A percentile compares a stretch with the other conserved stretches of the same genome.
phyloP scores from a whole-genome alignment of 352 stramenopile species.

The Phytophthora kernoviae region DNA sequence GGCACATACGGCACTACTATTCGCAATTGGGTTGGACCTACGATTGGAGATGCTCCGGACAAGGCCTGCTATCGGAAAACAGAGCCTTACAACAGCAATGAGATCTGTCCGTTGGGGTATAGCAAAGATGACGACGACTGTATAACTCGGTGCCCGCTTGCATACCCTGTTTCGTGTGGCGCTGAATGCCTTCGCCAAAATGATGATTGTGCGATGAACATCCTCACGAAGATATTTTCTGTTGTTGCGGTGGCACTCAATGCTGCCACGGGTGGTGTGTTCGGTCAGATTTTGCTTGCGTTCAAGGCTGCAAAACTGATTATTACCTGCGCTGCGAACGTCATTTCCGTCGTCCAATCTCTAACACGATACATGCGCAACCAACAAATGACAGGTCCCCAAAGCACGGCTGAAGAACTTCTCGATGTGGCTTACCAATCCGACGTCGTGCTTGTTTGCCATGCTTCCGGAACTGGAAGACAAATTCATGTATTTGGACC shows the following conservation, averaged over 20 bases:
- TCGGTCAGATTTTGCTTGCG: slow-evolving; percentile 15
- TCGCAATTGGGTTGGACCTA: slow-evolving; percentile 24
- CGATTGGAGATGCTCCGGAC: slow-evolving; percentile 12
- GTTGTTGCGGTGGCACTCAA: slow-evolving; percentile 40
- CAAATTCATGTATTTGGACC: slow-evolving; percentile 40
- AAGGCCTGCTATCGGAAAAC: slow-evolving; percentile 22
- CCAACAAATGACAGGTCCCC: slow-evolving; percentile 7
- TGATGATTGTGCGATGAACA: slow-evolving; percentile 38
- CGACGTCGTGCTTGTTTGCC: slow-evolving; percentile 29
- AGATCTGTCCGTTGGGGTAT: slow-evolving; percentile 11
- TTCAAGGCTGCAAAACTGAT: slow-evolving; percentile 13
- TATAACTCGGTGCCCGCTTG: slow-evolving; percentile 37
- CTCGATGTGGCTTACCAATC: slow-evolving; percentile 16
- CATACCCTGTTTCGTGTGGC: slow-evolving; percentile 52
- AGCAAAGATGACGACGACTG: slow-evolving; percentile 14
- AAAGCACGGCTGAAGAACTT: slow-evolving; percentile 9
- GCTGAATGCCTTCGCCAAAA: slow-evolving; percentile 59
- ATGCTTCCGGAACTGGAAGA: slow-evolving; percentile 39
- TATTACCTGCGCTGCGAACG: slow-evolving; percentile 17
- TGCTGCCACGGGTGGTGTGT: slow-evolving; percentile 30
- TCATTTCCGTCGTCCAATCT: slow-evolving; percentile 7
- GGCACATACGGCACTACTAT: slow-evolving; percentile 7
- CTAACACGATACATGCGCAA: slow-evolving; percentile 30
- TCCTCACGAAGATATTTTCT: slow-evolving; percentile 28
- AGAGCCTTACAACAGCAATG: not conserved